Base-by-base conservation (phyloP, 352 stramenopile genomes). In the Globisporangium okanoganense region DNA sequence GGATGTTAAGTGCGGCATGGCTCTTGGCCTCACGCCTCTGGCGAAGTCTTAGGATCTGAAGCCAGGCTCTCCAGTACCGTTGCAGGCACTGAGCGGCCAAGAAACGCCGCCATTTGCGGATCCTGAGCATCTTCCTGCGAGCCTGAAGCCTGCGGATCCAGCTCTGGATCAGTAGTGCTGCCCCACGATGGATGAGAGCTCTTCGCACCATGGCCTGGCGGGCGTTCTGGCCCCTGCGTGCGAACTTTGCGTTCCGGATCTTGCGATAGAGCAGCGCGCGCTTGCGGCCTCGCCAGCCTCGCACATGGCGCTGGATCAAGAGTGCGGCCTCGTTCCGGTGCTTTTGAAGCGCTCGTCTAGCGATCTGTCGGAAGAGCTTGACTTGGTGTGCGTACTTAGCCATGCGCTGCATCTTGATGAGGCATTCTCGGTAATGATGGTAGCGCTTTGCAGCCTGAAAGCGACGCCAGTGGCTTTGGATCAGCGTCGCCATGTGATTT, bases 211-310 rank as follows among this genome's bases (percentile, higher is more conserved):
- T 71, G 14, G 73, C 70, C 58, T 89, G 71, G 0, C 62, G 61
- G 0, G 79, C 77, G 40, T 87, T 82, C 66, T 89, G 79, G 0
- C 77, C 77, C 48, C 77, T 79, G 36, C 62, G 70, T 12, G 75
- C 74, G 41, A 64, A 74, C 38, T 75, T 81, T 25, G 70, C 76
- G n/a, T 69, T 72, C 22, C 73, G 75, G 44, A 92, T 85, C 68
- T 90, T 90, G 24, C 80, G 75, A 59, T 83, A 87, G 7, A 92
- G 55, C 18, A 73, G 24, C 7, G 78, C 75, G n/a, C 77, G 82
- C 14, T 73, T 73, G 1, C 82, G 71, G 8, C 82, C 82, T 2
- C 69, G 58, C 54, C 74, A 73, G 0, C 81, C 81, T n/a, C 81
- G 77, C 18, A 75, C 69, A 8, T 69, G 64, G 0, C 78, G 69